Evolutionary conservation across 2,329 filamentous ascomycete species (phyloP).

Genomic region (Calonectria naviculata): DNA sequence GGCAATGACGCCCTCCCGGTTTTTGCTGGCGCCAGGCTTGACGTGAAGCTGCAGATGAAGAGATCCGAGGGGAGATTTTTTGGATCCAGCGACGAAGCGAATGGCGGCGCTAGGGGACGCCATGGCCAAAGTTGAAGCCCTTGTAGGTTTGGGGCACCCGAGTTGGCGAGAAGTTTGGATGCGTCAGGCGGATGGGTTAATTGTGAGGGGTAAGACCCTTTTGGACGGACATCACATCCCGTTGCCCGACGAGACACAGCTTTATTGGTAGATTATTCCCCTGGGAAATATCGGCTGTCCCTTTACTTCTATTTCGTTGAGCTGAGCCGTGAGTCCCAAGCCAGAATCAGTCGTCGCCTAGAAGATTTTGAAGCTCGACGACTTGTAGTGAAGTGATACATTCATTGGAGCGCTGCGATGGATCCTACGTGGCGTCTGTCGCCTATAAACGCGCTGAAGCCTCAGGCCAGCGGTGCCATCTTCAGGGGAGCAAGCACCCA

Average conservation of each 20-base stretch:
- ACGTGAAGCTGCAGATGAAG: constrained; percentile 74
- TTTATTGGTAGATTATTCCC: constrained; percentile 15
- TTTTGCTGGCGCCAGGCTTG: constrained; percentile 72
- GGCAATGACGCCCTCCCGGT: constrained; percentile 68
- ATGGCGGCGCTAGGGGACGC: constrained; percentile 49
- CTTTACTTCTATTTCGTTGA: not conserved
- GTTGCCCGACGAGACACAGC: constrained; percentile 11
- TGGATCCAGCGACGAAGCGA: constrained; percentile 59
- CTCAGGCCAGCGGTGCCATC: constrained; percentile 29
- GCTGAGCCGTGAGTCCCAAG: not conserved
- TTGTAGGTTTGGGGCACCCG: constrained; percentile 7
- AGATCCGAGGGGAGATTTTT: constrained; percentile 55
- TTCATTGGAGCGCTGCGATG: constrained; percentile 6
- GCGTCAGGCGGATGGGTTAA: constrained; percentile 26
- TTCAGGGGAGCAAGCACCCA: constrained; percentile 3
- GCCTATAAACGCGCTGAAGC: constrained; percentile 39
- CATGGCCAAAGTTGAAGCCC: constrained; percentile 30
- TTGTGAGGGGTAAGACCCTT: constrained; percentile 33
- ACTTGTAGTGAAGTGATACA: not conserved
- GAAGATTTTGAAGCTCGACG: not conserved
- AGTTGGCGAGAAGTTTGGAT: constrained; percentile 13
- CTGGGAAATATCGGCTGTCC: not conserved
- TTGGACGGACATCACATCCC: constrained; percentile 22
- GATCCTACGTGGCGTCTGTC: constrained; percentile 34
- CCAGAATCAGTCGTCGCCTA: not conserved